These are phyloP conservation scores for Zygoascus bituminiphila DNA, from an alignment of 805 yeast species.

Conservation along the genomic window DNA sequence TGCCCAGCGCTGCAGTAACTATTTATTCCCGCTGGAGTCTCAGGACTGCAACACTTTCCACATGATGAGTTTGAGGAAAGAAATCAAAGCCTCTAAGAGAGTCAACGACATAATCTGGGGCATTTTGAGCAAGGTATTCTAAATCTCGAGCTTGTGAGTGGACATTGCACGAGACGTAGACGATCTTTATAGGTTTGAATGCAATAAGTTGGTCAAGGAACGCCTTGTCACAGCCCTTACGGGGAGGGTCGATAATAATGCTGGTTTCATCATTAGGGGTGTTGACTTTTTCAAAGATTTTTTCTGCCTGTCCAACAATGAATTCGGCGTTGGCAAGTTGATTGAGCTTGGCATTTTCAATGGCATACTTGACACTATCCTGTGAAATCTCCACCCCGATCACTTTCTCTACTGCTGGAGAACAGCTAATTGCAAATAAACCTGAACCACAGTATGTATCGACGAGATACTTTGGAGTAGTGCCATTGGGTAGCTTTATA, in stretches of 20 bases:
- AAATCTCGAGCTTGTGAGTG: conserved; percentile 96
- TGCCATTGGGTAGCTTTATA: conserved; percentile 39
- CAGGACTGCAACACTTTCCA: conserved; percentile 81
- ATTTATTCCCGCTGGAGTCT: neutral
- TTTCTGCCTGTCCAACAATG: conserved; percentile 87
- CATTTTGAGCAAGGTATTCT: conserved; percentile 61
- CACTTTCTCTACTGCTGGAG: conserved; percentile 70
- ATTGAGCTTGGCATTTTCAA: conserved; percentile 68
- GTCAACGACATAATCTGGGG: conserved; percentile 57
- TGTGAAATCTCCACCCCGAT: conserved; percentile 92
- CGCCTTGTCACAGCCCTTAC: conserved; percentile 90
- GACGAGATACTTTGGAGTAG: conserved; percentile 51
- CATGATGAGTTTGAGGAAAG: conserved; percentile 92
- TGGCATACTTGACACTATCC: conserved; percentile 84
- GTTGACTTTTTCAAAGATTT: conserved; percentile 56
- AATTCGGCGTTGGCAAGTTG: conserved; percentile 71
- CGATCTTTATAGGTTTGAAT: conserved; percentile 76
- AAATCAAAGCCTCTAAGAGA: conserved; percentile 92
- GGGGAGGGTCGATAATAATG: conserved; percentile 91
- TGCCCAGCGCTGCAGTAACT: neutral
- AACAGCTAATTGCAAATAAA: conserved; percentile 79
- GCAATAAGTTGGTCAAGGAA: conserved; percentile 79
- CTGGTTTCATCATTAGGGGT: conserved; percentile 72
- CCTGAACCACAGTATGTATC: conserved; percentile 98
- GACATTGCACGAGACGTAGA: conserved; percentile 95